A percentile compares a stretch with the other conserved stretches of the same genome.
phyloP scores from a whole-genome alignment of 176 grass and related monocot species.

The Miscanthus lutarioriparius region DNA sequence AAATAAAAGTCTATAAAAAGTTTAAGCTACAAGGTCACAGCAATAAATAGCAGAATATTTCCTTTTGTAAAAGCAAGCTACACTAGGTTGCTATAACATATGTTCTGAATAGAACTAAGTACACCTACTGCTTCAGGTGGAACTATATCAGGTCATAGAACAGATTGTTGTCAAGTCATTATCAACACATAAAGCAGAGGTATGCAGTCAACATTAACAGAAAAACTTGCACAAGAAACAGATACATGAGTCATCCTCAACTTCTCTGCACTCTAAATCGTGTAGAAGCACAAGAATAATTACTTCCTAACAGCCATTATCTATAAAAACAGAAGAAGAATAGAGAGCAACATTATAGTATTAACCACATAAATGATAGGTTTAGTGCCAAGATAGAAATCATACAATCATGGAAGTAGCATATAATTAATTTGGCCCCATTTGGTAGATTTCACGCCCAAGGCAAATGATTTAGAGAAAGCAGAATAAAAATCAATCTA shows the following conservation, averaged over 20 bases:
- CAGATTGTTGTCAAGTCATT: constrained; percentile 3
- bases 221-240: constrained; percentile 18
- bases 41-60: neutral
- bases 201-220: neutral
- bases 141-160: neutral
- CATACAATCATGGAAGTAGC: neutral
- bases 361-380: neutral
- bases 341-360: neutral
- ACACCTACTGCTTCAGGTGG: neutral
- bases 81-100: neutral
- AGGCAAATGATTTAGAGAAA: neutral
- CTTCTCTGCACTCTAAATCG: neutral
- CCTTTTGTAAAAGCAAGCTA: constrained; percentile 11
- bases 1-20: neutral
- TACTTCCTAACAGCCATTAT: neutral
- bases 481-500: neutral
- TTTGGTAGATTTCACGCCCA: neutral
- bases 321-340: neutral
- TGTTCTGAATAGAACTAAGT: neutral
- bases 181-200: neutral
- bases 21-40: neutral
- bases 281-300: neutral
- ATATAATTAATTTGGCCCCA: neutral
- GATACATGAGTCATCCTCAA: neutral
- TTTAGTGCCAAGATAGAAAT: neutral